Conservation (phyloP, 257 asterid genomes). For the Linderniella brevidens region DNA sequence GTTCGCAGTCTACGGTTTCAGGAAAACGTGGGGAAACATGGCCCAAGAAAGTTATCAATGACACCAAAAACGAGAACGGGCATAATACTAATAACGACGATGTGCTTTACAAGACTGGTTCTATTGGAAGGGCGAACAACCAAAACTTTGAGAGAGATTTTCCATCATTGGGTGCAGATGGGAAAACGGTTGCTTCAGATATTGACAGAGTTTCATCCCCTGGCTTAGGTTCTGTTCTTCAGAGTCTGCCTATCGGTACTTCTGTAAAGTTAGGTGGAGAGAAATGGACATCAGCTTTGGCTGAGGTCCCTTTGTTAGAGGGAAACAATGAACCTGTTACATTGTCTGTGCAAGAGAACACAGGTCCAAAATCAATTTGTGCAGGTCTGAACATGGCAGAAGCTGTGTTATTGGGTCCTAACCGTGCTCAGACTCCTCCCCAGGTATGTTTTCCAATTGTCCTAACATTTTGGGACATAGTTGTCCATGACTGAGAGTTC, state of each 20-base stretch:
- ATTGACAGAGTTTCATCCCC: conserved; percentile 36
- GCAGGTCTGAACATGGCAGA: conserved; percentile 61
- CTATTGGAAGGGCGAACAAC: conserved; percentile 19
- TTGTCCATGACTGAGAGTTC: too few relatives aligned
- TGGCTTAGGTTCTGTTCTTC: conserved; percentile 29
- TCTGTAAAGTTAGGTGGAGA: conserved; percentile 35
- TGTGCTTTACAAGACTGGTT: conserved; percentile 16
- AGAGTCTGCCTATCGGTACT: conserved; percentile 32
- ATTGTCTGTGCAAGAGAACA: conserved; percentile 20
- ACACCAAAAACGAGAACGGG: conserved; percentile 17
- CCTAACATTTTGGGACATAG: too few relatives aligned
- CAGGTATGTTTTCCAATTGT: conserved; percentile 16
- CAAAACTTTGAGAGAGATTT: conserved; percentile 44
- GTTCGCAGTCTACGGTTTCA: conserved; percentile 37
- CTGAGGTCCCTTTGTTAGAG: conserved; percentile 41
- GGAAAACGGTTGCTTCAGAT: conserved; percentile 21
- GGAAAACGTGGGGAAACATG: conserved; percentile 28
- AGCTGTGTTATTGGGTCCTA: conserved; percentile 46
- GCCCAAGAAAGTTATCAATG: conserved; percentile 19
- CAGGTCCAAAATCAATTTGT: conserved; percentile 10
- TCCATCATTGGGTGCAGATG: conserved; percentile 49
- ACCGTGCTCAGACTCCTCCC: conserved; percentile 16
- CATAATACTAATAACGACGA: not conserved
- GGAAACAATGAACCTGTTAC: conserved; percentile 17
- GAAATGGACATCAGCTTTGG: conserved; percentile 67